Conservation (phyloP, 2,329 filamentous ascomycete genomes). For the Claviceps sp. region DNA sequence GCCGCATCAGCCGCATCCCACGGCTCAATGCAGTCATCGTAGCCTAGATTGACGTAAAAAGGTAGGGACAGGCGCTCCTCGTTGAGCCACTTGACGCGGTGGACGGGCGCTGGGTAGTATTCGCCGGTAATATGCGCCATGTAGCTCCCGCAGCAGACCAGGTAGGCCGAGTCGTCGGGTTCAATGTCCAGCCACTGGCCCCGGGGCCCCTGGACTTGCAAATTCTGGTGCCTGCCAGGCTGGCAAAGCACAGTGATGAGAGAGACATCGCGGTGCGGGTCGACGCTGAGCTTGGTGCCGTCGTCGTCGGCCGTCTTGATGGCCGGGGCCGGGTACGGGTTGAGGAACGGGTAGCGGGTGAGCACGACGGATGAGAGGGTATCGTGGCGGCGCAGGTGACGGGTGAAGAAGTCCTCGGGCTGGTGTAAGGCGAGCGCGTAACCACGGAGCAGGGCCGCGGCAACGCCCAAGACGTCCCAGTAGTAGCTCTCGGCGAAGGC, state of each 20-base stretch:
- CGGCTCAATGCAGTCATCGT: constrained; percentile 3
- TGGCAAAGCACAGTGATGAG: constrained; percentile 8
- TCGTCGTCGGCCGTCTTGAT: constrained; percentile 8
- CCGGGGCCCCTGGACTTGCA: constrained; percentile 7
- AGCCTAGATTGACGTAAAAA: constrained; percentile 7
- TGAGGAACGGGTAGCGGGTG: constrained; percentile 7
- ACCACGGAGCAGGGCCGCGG: constrained; percentile 5
- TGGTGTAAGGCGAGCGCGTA: constrained; percentile 6
- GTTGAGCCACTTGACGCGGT: constrained; percentile 7
- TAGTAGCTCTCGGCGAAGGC: constrained; percentile 7
- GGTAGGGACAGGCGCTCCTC: constrained; percentile 6
- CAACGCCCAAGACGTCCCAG: constrained; percentile 5
- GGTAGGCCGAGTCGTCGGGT: constrained; percentile 5
- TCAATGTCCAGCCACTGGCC: constrained; percentile 6
- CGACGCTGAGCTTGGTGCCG: constrained; percentile 8
- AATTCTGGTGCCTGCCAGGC: constrained; percentile 6
- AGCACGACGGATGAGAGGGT: constrained; percentile 8
- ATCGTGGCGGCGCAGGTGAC: constrained; percentile 4
- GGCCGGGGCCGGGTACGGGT: constrained; percentile 7
- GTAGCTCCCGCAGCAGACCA: constrained; percentile 7
- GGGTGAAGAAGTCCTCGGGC: constrained; percentile 6
- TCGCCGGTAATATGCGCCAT: constrained; percentile 7
- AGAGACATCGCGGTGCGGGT: constrained; percentile 7
- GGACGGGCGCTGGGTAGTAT: constrained; percentile 7
- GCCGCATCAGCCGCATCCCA: constrained; percentile 3